Evolutionary conservation across 768 basidiomycete genomes (phyloP), one percentile per base, ranked within the genome.

Genomic region (Sarcodon sp.): DNA sequence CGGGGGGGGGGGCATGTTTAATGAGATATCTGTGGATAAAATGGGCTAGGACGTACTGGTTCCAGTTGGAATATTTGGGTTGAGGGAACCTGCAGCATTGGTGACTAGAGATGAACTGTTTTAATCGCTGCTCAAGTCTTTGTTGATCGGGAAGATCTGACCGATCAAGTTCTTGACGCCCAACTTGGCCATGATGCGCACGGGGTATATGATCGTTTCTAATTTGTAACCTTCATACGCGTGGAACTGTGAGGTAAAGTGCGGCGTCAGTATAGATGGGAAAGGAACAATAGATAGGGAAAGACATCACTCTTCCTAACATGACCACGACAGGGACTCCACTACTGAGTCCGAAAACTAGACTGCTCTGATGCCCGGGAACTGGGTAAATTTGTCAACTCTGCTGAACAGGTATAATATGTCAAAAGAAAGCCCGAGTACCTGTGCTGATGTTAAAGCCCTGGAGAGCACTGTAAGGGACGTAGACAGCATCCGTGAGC

Each of bases 291-390:
- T 21, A 36, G 11, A 45, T 44, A 32, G 7, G 9, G 31, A 27
- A 13, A 39, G 13, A 62, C 77, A 15, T 47, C 55, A 87, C 87
- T 59, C 91, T 70, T 50, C 90, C 90, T 32, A 93, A 79, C 85
- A 91, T 91, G 8, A 83, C 87, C 3, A 93, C 87, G 9, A 87
- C 89, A 0, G 91, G 85, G 0, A 84, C 72, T n/a, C 76, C 75
- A 0, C 87, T 85, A 56, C 92, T 69, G 21, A 79, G 61, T 6
- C 90, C 90, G 63, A 93, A 92, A 0, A 87, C 87, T 16, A 93
- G 68, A 7, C 73, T 65, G 50, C 86, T 88, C 63, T 77, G 76
- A 55, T 93, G 91, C 27, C 91, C 90, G n/a, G 63, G 65, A 18
- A 92, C 90, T 88, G 54, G 45, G 37, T 32, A 37, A 16, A 3